Base-by-base conservation (phyloP, 768 basidiomycete species). In the Lactarius psammicola region DNA sequence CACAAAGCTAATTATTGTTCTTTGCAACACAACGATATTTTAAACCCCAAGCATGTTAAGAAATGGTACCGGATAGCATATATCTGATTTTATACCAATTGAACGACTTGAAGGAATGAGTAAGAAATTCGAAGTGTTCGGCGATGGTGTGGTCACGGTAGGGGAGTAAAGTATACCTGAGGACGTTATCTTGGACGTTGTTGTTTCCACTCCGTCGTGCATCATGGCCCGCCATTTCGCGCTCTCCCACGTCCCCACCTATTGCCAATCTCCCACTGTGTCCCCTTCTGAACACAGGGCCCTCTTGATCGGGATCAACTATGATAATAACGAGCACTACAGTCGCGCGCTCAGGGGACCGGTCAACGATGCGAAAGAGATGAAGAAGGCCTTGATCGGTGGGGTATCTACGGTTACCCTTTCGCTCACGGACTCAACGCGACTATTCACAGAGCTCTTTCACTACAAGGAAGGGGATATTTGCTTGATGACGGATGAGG, bases 401-500 rank as follows among this genome's bases (percentile, higher is more conserved):
- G 40, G 5, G 70, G 28, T 15, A 38, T 46, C 11, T 0, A 36
- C 31, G 20, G n/a, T 31, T 13, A 2, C 6, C 26, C 20, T 23
- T 13, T 9, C 1, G 5, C 11, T 18, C 11, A 23, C 28, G 46
- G 36, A 33, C n/a, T 23, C 31, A 51, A 9, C 18, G 23, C n/a
- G 10, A 18, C 33, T 28, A 0, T 10, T 5, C n/a, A 2, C 46
- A 63, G 54, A 40, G 17, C 18, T 40, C 10, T 68, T 62, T 23
- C 6, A n/a, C 6, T 69, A 55, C 42, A 28, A 20, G 18, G 65
- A 64, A 17, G 31, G 51, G 9, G 65, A 69, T 1, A 59, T 67
- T 8, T 3, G 53, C n/a, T 33, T 67, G 20, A 69, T 71, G 68
- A 69, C 65, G 13, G 70, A 71, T 6, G 63, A 69, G 17, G 58